Base-by-base conservation (phyloP, 257 asterid genomes). In the Plantago ovata region DNA sequence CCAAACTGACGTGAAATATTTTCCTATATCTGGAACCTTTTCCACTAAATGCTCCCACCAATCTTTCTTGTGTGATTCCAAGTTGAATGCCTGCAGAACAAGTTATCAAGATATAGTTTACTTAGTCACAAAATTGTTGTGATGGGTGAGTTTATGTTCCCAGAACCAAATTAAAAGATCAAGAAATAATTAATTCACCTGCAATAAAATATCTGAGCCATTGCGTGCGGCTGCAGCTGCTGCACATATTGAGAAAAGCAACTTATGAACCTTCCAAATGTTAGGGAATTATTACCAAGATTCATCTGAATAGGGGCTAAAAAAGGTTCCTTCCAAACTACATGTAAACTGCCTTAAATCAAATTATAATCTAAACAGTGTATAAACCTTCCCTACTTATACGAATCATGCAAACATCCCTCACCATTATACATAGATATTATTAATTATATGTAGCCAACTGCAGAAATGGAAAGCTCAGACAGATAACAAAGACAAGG, bases 1-100 rank as follows among this genome's bases (percentile, higher is more conserved):
- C 98, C 98, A 92, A 54, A 84, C 97, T 63, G 97, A 78, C 42
- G 97, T 88, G 66, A 92, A 88, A 55, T 97, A 81, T 68, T 81
- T 77, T 47, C 94, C 87, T 15, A 92, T 92, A 85, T 88, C 98
- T 42, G 88, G 81, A 65, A 92, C 85, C 76, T 81, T 88, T 43
- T 18, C 70, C 72, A 85, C 98, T 56, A 88, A 78, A 55, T 71
- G 85, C 68, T 64, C 82, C 98, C 98, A 92, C 95, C 98, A 92
- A 58, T 85, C 81, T 69, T 88, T 78, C 61, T 92, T 92, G 50
- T 84, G 95, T 43, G 98, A 92, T 70, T 92, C 98, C 98, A 96
- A 92, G 66, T 85, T 81, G 78, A 84, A 92, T 44, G 95, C 98
- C 98, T 92, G 81, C 45, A 10, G 67, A 72, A 64, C 50, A 69